phyloP scores from a whole-genome alignment of 176 grass and related monocot genomes.

The Microstegium vimineum region DNA sequence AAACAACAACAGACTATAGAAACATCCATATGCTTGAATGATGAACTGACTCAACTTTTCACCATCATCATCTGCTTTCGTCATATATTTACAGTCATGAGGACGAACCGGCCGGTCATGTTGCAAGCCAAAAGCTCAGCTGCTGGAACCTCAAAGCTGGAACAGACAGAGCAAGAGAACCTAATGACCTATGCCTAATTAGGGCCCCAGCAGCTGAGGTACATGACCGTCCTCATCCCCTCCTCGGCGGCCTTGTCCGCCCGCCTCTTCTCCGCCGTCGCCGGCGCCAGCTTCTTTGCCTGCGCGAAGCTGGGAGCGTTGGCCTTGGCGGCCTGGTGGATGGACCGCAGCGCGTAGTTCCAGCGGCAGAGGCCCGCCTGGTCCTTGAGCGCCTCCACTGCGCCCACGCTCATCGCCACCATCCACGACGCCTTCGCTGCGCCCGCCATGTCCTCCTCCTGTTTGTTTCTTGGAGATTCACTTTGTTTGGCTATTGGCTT shows the following conservation, averaged over 20 bases:
- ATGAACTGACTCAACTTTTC: not conserved
- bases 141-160: not conserved
- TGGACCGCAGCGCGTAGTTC: constrained; percentile 57
- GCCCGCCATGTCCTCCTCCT: constrained; percentile 6
- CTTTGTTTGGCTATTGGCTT: too few relatives aligned
- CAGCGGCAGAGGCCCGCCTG: constrained; percentile 60
- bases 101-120: not conserved
- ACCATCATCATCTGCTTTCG: not conserved
- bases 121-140: not conserved
- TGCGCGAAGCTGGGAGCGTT: constrained; percentile 13
- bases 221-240: constrained; percentile 52
- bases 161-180: not conserved
- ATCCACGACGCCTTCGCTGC: constrained; percentile 46
- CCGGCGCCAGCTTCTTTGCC: not conserved
- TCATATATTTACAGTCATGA: constrained; percentile 2
- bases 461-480: not conserved
- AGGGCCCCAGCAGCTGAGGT: constrained; percentile 55
- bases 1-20: not conserved
- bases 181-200: constrained; percentile 5
- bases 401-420: constrained; percentile 58
- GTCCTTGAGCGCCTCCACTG: constrained; percentile 71
- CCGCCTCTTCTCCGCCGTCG: not conserved
- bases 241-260: constrained; percentile 45
- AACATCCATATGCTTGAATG: not conserved
- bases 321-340: constrained; percentile 43